phyloP scores from a whole-genome alignment of 2,329 filamentous ascomycete species.

The Phialocephala sp. region DNA sequence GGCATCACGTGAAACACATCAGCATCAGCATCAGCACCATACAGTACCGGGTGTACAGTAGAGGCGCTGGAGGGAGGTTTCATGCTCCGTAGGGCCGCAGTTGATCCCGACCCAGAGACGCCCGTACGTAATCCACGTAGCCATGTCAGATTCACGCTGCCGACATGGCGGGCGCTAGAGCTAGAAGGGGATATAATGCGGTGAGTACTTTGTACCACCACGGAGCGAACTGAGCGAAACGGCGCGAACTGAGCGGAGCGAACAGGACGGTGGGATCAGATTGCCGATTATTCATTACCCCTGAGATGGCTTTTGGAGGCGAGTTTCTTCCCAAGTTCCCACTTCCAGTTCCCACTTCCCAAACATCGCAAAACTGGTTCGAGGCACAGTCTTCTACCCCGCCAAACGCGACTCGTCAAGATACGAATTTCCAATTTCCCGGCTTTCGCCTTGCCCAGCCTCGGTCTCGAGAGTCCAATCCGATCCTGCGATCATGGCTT shows the following conservation, averaged over 20 bases:
- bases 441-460: background rate
- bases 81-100: too few species aligned
- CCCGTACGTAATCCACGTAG: background rate
- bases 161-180: background rate
- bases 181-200: background rate
- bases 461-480: slow-evolving; percentile 2
- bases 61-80: too few species aligned
- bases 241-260: background rate
- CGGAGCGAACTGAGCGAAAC: background rate
- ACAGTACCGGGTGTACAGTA: too few species aligned
- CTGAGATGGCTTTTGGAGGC: slow-evolving; percentile 7
- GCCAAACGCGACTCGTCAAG: background rate
- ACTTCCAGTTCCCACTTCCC: background rate
- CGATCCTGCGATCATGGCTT: background rate
- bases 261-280: background rate
- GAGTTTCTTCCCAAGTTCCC: background rate
- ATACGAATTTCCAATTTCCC: background rate
- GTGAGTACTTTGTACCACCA: background rate
- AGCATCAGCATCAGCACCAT: background rate
- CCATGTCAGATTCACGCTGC: slow-evolving; percentile 1
- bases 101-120: background rate
- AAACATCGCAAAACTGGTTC: background rate
- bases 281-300: background rate
- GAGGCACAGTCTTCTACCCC: background rate
- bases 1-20: slow-evolving; percentile 3